Evolutionary conservation across 1,284 basidiomycete species (phyloP).

Genomic region (Fomitopsis pinicola): DNA sequence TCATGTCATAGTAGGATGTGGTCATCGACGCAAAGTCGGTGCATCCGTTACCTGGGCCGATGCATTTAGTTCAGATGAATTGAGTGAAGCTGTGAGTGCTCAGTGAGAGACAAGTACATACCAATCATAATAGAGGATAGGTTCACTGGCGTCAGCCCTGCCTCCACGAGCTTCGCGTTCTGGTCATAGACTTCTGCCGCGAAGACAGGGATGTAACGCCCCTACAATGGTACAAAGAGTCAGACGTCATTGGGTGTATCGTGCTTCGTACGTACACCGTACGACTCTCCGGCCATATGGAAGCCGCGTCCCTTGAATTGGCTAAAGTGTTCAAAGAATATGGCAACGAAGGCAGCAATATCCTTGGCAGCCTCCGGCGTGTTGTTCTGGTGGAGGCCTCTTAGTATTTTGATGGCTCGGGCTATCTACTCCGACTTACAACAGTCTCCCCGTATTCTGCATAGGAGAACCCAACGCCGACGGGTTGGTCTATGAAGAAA

Average conservation of each 20-base stretch:
- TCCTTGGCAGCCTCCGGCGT: slow-evolving; percentile 56
- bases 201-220: slow-evolving; percentile 82
- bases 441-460: slow-evolving; percentile 66
- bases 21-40: slow-evolving; percentile 24
- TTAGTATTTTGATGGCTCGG: slow-evolving; percentile 30
- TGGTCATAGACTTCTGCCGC: slow-evolving; percentile 79
- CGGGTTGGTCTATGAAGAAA: slow-evolving; percentile 69
- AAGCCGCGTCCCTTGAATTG: slow-evolving; percentile 63
- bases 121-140: slow-evolving; percentile 80
- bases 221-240: slow-evolving; percentile 36
- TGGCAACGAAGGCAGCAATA: slow-evolving; percentile 66
- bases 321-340: slow-evolving; percentile 72
- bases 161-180: slow-evolving; percentile 56
- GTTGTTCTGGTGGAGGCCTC: slow-evolving; percentile 48
- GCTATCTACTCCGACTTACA: slow-evolving; percentile 28
- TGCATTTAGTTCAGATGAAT: neutral
- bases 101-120: slow-evolving; percentile 22
- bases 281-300: slow-evolving; percentile 75
- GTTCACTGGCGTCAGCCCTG: slow-evolving; percentile 71
- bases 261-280: slow-evolving; percentile 39
- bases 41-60: slow-evolving; percentile 42
- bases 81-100: neutral
- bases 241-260: neutral
- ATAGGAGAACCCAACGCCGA: slow-evolving; percentile 69
- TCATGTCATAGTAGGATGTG: slow-evolving; percentile 30